A percentile compares a stretch with the other conserved stretches of the same genome.
These are phyloP conservation scores for Lipomyces chichibuensis DNA, from an alignment of 805 yeast species.

Conservation along the genomic window DNA sequence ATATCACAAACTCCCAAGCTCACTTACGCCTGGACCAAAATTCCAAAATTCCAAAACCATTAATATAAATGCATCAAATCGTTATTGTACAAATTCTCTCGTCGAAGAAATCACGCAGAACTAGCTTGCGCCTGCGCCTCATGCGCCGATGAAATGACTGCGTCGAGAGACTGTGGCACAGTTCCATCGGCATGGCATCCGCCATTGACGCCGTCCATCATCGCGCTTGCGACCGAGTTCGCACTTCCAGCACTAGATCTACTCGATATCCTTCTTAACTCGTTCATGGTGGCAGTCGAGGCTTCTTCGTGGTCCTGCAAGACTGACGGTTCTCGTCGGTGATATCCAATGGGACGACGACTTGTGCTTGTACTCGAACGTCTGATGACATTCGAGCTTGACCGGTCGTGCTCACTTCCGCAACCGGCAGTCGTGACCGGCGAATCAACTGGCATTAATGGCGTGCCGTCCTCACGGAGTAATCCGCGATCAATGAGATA, in stretches of 20 bases:
- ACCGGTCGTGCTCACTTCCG: slow-evolving; percentile 1
- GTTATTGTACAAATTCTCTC: background rate
- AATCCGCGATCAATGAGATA: slow-evolving; percentile 34
- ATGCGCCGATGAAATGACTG: background rate
- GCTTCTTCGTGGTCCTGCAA: background rate
- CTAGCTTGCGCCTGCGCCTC: background rate
- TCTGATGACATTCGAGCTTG: slow-evolving; percentile 6
- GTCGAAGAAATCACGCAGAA: background rate
- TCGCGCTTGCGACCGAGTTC: background rate
- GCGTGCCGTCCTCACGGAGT: slow-evolving; percentile 30
- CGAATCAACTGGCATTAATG: slow-evolving; percentile 21
- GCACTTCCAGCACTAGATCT: background rate
- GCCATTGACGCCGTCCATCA: background rate
- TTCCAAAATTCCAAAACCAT: background rate
- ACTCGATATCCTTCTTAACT: slow-evolving; percentile 14
- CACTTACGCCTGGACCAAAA: background rate
- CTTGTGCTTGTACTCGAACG: slow-evolving; percentile 16
- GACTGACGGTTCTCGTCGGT: background rate
- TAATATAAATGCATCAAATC: background rate
- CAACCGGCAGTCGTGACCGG: slow-evolving; percentile 7
- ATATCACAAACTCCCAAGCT: background rate
- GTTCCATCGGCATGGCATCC: background rate
- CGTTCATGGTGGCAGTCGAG: slow-evolving; percentile 19
- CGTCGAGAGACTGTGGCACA: slow-evolving; percentile 3
- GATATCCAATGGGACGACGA: background rate